Evolutionary conservation across 257 asterid genomes (phyloP), one percentile per base, ranked within the genome.

Genomic region (Scutellaria minor): DNA sequence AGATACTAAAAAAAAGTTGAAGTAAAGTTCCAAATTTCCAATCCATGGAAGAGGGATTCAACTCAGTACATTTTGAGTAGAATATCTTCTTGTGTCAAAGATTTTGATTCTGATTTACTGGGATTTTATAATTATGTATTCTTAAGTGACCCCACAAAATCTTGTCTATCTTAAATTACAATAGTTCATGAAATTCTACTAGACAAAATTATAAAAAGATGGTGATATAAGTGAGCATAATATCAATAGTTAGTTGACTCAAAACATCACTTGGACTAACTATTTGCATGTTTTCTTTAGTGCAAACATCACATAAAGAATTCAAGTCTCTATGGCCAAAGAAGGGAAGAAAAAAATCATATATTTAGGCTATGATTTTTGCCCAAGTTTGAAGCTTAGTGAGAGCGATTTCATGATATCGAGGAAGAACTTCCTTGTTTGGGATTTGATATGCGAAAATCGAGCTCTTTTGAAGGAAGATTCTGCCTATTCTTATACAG

Each of bases 341-440:
- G 91, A 86, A 73, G 96, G 90, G 42, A 77, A 82, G 82, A 87
- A 87, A 11, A 84, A 79, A 50, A 70, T 87, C 24, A 84, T 90
- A 31, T 92, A 90, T 31, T 75, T 90, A 0, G 98, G 98, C 5
- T 96, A 92, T 13, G 97, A 92, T 75, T 92, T 79, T n/a, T 83
- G 84, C 82, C 84, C 58, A 80, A 18, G 18, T 67, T 73, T 83
- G 80, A 83, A 79, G 80, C 87, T 83, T 0, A 62, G 55, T 3
- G 88, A 18, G 18, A 77, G 9, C 40, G 95, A 93, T 50, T 78
- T 72, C 60, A 66, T 86, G 81, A 88, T 93, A 97, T 96, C 97
- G 7, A 89, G 97, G 77, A 88, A 88, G 74, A 55, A 85, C 50
- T 92, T 80, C 48, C 96, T 95, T 0, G 93, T 77, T 1, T 92